These are phyloP conservation scores for Peniophora sp. DNA, from an alignment of 1,284 basidiomycete genomes.

Conservation along the genomic window DNA sequence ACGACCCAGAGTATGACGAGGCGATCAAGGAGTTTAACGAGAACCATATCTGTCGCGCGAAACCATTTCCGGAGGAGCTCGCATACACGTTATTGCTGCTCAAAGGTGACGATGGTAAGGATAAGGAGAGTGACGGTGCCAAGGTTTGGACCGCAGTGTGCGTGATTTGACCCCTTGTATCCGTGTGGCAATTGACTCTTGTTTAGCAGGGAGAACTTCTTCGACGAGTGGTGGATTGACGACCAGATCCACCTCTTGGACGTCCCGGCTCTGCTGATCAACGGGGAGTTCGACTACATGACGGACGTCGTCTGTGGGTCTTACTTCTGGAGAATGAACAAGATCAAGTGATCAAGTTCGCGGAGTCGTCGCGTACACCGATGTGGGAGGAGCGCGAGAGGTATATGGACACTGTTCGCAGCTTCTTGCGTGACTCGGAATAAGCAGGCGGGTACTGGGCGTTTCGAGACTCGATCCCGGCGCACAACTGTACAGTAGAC, in stretches of 20 bases:
- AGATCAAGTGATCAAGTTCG: conserved; percentile 16
- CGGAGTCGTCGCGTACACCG: conserved; percentile 19
- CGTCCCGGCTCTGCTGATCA: conserved; percentile 6
- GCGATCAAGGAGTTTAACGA: neutral
- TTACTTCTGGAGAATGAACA: conserved; percentile 10
- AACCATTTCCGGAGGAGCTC: conserved; percentile 7
- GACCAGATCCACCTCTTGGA: conserved; percentile 3
- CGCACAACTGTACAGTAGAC: no score
- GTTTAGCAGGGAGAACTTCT: neutral
- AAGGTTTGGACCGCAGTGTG: neutral
- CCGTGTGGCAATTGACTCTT: no score
- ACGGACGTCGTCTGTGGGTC: conserved; percentile 9
- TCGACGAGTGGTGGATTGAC: conserved; percentile 1
- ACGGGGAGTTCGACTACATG: conserved; percentile 16
- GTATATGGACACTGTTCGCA: conserved; percentile 15
- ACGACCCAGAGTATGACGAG: neutral
- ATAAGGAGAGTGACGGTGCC: neutral
- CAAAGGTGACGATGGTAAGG: no score
- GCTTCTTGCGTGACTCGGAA: no score
- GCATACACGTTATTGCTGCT: neutral
- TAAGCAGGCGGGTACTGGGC: no score
- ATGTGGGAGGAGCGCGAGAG: conserved; percentile 19
- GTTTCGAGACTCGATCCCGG: no score
- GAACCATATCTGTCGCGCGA: neutral
- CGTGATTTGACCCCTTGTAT: no score